Evolutionary conservation across 192 early-diverging fungal genomes (phyloP), one percentile per base, ranked within the genome.

Genomic region (Backusella westeae): DNA sequence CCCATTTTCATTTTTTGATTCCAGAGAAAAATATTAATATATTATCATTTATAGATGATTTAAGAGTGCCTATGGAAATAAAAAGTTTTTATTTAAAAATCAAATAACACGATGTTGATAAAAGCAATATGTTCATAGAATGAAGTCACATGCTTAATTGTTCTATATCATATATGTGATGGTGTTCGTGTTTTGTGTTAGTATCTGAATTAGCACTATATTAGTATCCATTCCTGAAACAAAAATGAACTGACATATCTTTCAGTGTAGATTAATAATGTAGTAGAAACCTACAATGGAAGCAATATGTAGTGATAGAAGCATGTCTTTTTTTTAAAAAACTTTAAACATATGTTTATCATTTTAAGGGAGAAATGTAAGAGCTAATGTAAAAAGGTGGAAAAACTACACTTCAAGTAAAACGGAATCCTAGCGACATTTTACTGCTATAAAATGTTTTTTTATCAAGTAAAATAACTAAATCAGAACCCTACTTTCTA

Each of bases 161-260:
- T 49, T 49, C 8, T 63, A 8, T 63, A 29, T 29, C 19, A 32
- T 32, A 32, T 32, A 3, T 32, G 32, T 3, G 32, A 32, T 32
- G 32, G 32, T 0, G 32, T 32, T 32, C 32, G 32, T 32, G 32
- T 32, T 32, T 32, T 32, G 2, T 32, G 2, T 23, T 63, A 63
- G 3, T 12, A 8, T 29, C 26, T 63, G 23, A 14, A 29, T 10
- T 12, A n/a, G 56, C 26, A 12, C 56, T 63, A 63, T 63, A 63
- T 63, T 63, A 63, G 56, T 63, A 63, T 63, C 10, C 56, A 63
- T 63, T 63, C 56, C 26, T 29, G 56, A 63, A 63, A 63, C 12
- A 29, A 29, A 29, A 63, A 63, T 23, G 12, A 63, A 63, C 12
- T 63, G 56, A 1, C 1, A 63, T 63, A 56, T 63, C 3, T 12